Conservation (phyloP, 371 early-diverging fungal genomes). For the Paraphysoderma sedebokerense region DNA sequence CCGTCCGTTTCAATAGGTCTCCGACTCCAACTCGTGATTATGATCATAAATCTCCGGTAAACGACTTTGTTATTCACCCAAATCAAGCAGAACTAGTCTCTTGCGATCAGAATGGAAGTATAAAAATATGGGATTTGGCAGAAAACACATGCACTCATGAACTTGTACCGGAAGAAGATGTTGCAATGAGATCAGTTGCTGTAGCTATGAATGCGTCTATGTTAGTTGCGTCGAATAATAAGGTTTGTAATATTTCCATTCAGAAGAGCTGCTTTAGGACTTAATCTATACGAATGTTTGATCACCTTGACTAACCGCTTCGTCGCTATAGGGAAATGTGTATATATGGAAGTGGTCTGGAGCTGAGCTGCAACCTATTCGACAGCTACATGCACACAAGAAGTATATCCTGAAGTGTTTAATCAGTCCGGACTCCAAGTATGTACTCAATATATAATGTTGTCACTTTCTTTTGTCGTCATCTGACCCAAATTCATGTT, state of each 20-base stretch:
- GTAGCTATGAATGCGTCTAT: slow-evolving; percentile 78
- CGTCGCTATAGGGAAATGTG: slow-evolving; percentile 41
- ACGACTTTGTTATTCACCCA: slow-evolving; percentile 88
- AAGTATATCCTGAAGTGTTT: slow-evolving; percentile 67
- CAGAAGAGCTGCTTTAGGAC: too few species aligned
- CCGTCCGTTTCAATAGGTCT: background rate
- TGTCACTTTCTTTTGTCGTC: background rate
- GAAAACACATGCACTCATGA: slow-evolving; percentile 77
- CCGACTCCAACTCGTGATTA: slow-evolving; percentile 35
- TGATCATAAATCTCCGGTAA: slow-evolving; percentile 74
- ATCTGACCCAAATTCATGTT: background rate
- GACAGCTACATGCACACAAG: slow-evolving; percentile 56
- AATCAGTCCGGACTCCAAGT: slow-evolving; percentile 67
- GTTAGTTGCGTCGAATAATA: slow-evolving; percentile 81
- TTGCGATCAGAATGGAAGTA: slow-evolving; percentile 82
- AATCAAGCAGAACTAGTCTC: slow-evolving; percentile 85
- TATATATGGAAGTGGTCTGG: slow-evolving; percentile 66
- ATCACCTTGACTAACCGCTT: background rate
- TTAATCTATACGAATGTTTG: background rate
- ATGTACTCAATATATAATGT: slow-evolving; percentile 7
- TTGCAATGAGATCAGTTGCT: slow-evolving; percentile 73
- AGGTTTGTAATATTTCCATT: slow-evolving; percentile 20
- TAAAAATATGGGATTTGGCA: slow-evolving; percentile 85
- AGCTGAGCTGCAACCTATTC: slow-evolving; percentile 51
- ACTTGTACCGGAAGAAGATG: slow-evolving; percentile 73